Conservation (phyloP, 2,329 filamentous ascomycete species). For the Fusarium humuli region DNA sequence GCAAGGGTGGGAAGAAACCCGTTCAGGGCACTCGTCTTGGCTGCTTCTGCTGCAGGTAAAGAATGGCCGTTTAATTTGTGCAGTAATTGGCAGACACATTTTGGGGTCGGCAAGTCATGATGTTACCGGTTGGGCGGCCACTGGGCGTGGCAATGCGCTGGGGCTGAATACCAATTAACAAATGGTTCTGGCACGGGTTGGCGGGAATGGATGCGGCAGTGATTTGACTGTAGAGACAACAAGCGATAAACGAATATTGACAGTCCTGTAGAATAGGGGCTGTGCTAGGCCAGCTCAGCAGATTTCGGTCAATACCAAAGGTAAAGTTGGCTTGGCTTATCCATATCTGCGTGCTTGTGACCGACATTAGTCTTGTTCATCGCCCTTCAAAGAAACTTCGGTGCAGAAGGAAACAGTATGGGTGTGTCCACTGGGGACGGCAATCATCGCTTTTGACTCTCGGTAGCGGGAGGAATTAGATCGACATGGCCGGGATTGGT, state of each 20-base stretch:
- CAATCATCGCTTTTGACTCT: conserved; percentile 19
- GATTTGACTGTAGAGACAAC: conserved; percentile 12
- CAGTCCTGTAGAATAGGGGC: conserved; percentile 27
- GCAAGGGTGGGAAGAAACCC: conserved; percentile 12
- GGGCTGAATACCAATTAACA: conserved; percentile 39
- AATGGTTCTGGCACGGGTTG: conserved; percentile 36
- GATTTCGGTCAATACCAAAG: conserved; percentile 36
- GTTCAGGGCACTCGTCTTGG: conserved; percentile 14
- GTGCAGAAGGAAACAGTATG: conserved; percentile 1
- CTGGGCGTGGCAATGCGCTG: conserved; percentile 35
- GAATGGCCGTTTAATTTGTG: conserved; percentile 8
- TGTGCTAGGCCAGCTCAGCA: conserved; percentile 35
- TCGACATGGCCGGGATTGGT: conserved; percentile 13
- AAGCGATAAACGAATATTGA: conserved; percentile 20
- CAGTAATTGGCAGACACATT: conserved; percentile 8
- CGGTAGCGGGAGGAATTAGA: conserved; percentile 37
- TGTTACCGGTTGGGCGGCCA: conserved; percentile 24
- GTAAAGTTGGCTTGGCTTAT: conserved; percentile 28
- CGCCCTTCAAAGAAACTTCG: background rate
- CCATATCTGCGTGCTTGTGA: conserved; percentile 22
- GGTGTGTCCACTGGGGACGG: background rate
- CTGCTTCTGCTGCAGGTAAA: conserved; percentile 18
- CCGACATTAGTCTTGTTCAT: background rate
- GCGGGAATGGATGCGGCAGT: conserved; percentile 38
- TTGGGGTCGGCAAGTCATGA: conserved; percentile 8